phyloP scores from a whole-genome alignment of 345 rosid genomes.

The Eucalyptus regnans region DNA sequence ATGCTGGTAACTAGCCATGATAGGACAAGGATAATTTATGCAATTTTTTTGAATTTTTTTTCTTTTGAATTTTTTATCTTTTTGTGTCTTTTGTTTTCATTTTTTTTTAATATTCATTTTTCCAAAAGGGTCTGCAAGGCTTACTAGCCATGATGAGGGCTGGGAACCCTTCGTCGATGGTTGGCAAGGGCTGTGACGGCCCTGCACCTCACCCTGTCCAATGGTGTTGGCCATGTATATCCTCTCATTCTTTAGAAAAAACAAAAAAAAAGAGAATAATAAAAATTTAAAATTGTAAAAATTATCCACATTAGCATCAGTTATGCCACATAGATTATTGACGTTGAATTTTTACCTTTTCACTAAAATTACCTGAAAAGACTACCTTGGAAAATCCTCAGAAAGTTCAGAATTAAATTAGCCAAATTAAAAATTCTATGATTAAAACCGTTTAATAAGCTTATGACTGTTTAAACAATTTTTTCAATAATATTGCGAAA shows the following conservation, averaged over 20 bases:
- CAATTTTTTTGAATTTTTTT: neutral
- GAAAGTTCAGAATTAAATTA: fast-evolving
- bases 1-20: neutral
- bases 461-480: neutral
- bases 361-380: neutral
- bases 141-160: neutral
- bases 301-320: fast-evolving
- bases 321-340: fast-evolving
- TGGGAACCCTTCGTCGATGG: neutral
- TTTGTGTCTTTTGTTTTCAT: fast-evolving
- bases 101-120: neutral
- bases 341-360: neutral
- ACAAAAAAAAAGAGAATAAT: neutral
- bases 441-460: fast-evolving
- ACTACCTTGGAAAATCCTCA: neutral
- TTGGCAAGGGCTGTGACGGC: fast-evolving
- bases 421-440: fast-evolving
- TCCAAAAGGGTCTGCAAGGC: fast-evolving
- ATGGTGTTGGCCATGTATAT: neutral
- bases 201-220: neutral
- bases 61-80: neutral
- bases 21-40: neutral
- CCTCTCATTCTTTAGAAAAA: neutral
- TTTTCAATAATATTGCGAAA: neutral
- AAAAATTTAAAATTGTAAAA: neutral